Evolutionary conservation across 2,329 filamentous ascomycete species (phyloP).

Genomic region (Lizonia empirigonia): DNA sequence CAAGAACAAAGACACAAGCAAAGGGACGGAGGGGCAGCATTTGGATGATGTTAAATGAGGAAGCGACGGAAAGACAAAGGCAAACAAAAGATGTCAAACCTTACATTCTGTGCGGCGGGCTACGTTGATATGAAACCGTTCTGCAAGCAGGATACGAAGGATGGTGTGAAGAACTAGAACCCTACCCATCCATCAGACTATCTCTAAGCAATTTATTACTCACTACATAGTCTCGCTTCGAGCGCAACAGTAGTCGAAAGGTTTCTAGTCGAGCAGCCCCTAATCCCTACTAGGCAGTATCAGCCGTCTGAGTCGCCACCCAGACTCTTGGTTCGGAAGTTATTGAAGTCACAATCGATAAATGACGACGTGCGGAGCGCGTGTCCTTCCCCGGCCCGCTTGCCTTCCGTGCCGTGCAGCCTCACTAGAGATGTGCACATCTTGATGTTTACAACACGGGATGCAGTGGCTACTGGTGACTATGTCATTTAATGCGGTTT

Average conservation of each 20-base stretch:
- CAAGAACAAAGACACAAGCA: not conserved
- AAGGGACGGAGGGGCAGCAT: not conserved
- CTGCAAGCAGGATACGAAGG: not conserved
- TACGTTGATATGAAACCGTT: not conserved
- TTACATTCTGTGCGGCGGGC: not conserved
- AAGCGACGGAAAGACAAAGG: not conserved
- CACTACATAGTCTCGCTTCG: not conserved
- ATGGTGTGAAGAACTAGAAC: not conserved
- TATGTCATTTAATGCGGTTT: not conserved
- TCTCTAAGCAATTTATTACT: not conserved
- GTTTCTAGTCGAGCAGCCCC: not conserved
- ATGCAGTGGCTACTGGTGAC: not conserved
- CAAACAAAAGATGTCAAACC: not conserved
- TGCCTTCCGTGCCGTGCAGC: not conserved
- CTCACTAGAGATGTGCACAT: not conserved
- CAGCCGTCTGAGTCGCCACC: not conserved
- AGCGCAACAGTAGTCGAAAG: not conserved
- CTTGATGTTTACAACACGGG: not conserved
- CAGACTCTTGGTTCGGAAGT: not conserved
- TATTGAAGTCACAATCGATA: not conserved
- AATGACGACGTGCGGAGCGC: not conserved
- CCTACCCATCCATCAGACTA: not conserved
- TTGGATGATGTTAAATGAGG: not conserved
- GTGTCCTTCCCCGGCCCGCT: not conserved
- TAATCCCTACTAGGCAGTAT: not conserved